These are phyloP conservation scores for Leptoxyphium fumago DNA, from an alignment of 2,329 filamentous ascomycete genomes.

Conservation along the genomic window DNA sequence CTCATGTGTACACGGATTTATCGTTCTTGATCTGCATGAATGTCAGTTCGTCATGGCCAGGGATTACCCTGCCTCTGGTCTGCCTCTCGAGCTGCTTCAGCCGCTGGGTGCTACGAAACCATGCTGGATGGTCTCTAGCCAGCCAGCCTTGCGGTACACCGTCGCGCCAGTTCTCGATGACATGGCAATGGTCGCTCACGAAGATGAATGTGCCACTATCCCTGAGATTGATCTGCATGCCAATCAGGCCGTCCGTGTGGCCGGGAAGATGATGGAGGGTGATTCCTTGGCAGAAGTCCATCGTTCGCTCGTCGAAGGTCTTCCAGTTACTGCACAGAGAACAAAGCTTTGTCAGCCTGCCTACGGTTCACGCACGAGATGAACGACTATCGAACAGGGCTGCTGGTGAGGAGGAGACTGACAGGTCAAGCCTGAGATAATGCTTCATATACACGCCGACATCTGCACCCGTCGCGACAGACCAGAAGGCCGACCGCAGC, in stretches of 20 bases:
- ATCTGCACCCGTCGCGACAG: conserved; percentile 21
- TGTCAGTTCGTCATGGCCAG: conserved; percentile 21
- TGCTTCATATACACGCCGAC: conserved; percentile 22
- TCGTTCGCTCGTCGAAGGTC: conserved; percentile 20
- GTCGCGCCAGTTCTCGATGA: conserved; percentile 23
- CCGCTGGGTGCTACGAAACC: conserved; percentile 20
- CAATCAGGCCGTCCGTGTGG: conserved; percentile 22
- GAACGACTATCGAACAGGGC: neutral
- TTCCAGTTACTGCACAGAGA: conserved; percentile 18
- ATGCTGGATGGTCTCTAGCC: conserved; percentile 21
- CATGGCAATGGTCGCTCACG: conserved; percentile 22
- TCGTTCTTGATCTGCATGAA: conserved; percentile 15
- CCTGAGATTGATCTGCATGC: conserved; percentile 22
- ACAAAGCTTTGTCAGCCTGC: neutral
- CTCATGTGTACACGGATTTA: conserved; percentile 13
- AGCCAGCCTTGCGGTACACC: conserved; percentile 23
- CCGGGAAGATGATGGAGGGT: conserved; percentile 23
- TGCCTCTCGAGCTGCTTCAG: conserved; percentile 18
- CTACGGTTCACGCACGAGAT: too few relatives aligned
- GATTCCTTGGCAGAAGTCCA: conserved; percentile 22
- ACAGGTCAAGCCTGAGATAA: conserved; percentile 20
- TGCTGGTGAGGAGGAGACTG: conserved; percentile 1
- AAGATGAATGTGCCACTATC: conserved; percentile 21
- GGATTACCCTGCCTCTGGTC: conserved; percentile 19
- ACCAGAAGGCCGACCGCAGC: conserved; percentile 20